Evolutionary conservation across 163 green algal genomes (phyloP), one percentile per base, ranked within the genome.

Genomic region (Scenedesmus sp.): DNA sequence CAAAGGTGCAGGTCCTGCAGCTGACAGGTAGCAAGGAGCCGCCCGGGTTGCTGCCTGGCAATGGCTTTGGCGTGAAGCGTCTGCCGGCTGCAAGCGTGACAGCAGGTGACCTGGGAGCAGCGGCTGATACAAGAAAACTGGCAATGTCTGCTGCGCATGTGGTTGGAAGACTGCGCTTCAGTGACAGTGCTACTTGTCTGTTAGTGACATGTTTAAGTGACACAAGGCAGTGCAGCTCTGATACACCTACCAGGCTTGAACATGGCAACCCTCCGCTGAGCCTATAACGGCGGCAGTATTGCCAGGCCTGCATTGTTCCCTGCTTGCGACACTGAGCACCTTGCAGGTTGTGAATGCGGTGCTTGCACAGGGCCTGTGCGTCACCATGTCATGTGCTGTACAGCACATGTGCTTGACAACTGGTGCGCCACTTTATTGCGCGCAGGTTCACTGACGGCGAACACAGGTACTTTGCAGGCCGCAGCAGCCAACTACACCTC

Each of bases 401-500:
- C 7, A 6, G 33, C 22, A 7, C 22, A 12, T n/a, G 22, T 33
- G 24, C 6, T 72, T n/a, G 22, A 7, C 59, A 33, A 30, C 59
- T 72, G 59, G 3, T 72, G 22, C 59, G 33, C 24, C 9, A 22
- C 4, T 35, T 72, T n/a, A 72, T 72, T 20, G 13, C 59, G 33
- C 33, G 59, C 59, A 72, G 59, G 59, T 35, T 72, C 59, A 2
- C 59, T 72, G 59, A 22, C 20, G 24, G 59, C 59, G 1, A 18
- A 61, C 51, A 22, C 59, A 72, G 24, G 59, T 72, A 9, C 22
- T 33, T 20, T 72, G 59, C 59, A 72, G 20, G 59, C 79, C 22
- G n/a, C 79, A 85, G 56, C 53, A 53, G n/a, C 46, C 22, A 51
- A 30, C 83, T 88, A 88, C 33, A 16, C 13, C 51, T 37, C 83